Evolutionary conservation across 2,329 filamentous ascomycete genomes (phyloP).

Genomic region (Aureobasidium sp.): DNA sequence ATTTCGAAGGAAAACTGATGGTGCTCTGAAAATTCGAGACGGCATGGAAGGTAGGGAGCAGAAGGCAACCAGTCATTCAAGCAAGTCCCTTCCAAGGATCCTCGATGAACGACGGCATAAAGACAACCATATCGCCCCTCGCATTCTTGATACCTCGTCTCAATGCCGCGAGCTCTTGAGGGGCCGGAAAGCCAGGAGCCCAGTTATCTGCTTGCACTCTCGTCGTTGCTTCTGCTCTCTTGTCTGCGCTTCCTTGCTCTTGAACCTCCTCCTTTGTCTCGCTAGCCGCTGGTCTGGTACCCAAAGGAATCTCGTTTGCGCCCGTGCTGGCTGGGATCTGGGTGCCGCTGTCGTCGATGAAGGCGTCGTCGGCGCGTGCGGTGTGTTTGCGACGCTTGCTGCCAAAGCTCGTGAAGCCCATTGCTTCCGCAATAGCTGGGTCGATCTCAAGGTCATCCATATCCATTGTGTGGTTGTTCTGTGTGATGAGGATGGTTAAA

Average conservation of each 20-base stretch:
- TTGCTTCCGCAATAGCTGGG: conserved; percentile 53
- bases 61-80: not conserved
- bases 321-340: conserved; percentile 27
- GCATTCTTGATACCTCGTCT: conserved; percentile 32
- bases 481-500: not conserved
- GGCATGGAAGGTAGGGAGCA: not conserved
- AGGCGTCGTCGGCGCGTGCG: conserved; percentile 36
- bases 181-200: not conserved
- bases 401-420: conserved; percentile 69
- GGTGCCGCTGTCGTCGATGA: conserved; percentile 31
- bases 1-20: not conserved
- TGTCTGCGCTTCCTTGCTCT: not conserved
- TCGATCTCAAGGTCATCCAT: conserved; percentile 34
- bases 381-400: conserved; percentile 62
- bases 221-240: not conserved
- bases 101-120: conserved; percentile 58
- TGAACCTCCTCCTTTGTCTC: not conserved
- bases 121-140: conserved; percentile 58
- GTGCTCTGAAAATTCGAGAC: not conserved
- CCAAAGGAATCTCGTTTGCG: conserved; percentile 22
- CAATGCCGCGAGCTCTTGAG: conserved; percentile 2
- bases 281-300: conserved; percentile 4
- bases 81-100: conserved; percentile 62
- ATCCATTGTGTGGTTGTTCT: not conserved
- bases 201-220: not conserved